Conservation (phyloP, 2,329 filamentous ascomycete genomes). For the Penicillium crustosum region DNA sequence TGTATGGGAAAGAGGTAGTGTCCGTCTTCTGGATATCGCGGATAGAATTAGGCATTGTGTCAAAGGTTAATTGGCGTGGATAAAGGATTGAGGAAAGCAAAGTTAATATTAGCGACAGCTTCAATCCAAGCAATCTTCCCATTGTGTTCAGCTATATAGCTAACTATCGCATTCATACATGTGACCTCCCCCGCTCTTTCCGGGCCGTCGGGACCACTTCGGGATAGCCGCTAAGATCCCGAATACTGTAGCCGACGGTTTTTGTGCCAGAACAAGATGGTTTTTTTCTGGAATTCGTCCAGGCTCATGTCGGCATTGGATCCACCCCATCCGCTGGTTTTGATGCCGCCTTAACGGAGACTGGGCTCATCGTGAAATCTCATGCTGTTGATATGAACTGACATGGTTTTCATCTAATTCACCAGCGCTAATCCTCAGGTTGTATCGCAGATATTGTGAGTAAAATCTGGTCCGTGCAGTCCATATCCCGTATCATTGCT, state of each 20-base stretch:
- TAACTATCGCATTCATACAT: not conserved
- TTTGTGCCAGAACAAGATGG: too few relatives aligned
- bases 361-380: too few relatives aligned
- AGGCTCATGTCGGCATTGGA: too few relatives aligned
- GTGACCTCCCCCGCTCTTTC: not conserved
- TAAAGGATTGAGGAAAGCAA: not conserved
- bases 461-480: too few relatives aligned
- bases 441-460: too few relatives aligned
- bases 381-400: too few relatives aligned
- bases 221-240: not conserved
- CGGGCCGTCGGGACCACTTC: not conserved
- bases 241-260: not conserved
- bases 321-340: too few relatives aligned
- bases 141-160: not conserved
- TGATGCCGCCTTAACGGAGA: too few relatives aligned
- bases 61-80: not conserved
- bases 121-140: not conserved
- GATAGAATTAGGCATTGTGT: not conserved
- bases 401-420: too few relatives aligned
- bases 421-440: too few relatives aligned
- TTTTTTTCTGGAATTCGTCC: too few relatives aligned
- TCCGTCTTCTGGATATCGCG: conserved; percentile 35
- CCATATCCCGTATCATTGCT: too few relatives aligned
- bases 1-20: conserved; percentile 43
- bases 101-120: not conserved